Evolutionary conservation across 768 basidiomycete genomes (phyloP), one percentile per base, ranked within the genome.

Genomic region (Auricularia cornea): DNA sequence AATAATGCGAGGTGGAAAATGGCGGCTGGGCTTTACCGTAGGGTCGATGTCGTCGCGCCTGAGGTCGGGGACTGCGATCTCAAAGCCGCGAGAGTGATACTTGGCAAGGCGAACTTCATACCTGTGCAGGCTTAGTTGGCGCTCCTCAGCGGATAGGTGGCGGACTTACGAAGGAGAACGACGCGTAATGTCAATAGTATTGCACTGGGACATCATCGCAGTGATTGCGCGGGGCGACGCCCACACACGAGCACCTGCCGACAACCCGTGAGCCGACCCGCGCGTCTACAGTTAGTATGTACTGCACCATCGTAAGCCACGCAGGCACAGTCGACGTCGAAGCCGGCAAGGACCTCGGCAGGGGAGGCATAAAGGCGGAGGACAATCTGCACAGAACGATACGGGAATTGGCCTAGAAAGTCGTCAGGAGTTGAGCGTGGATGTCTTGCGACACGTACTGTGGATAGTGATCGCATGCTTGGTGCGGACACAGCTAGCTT

Each of bases 391-490:
- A 88, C 78, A n/a, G 80, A 79, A 29, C 85, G 83, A 65, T 86
- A 86, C 0, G 85, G 85, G 69, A 85, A 87, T 76, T 86, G 84
- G 60, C 80, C 83, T 84, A 64, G 28, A 54, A 65, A 1, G 29
- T 11, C 51, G 29, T 29, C 59, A 30, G 29, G n/a, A 18, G 60
- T 54, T 5, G n/a, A n/a, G n/a, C 12, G 33, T 48, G 18, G 29
- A 10, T 20, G 29, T 8, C 3, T 35, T 29, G 33, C n/a, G 61
- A 41, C 41, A 33, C 81, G 60, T 64, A 80, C 84, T 84, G 69
- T 86, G 81, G 66, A 87, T 85, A 16, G 85, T 86, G 51, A 86
- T 76, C 0, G 84, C 84, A 66, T 88, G 84, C 72, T 84, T 86
- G 63, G 84, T 84, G 44, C 85, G 80, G 62, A 87, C 81, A 60